phyloP scores from a whole-genome alignment of 352 stramenopile genomes.

The Phytophthora hibernalis region DNA sequence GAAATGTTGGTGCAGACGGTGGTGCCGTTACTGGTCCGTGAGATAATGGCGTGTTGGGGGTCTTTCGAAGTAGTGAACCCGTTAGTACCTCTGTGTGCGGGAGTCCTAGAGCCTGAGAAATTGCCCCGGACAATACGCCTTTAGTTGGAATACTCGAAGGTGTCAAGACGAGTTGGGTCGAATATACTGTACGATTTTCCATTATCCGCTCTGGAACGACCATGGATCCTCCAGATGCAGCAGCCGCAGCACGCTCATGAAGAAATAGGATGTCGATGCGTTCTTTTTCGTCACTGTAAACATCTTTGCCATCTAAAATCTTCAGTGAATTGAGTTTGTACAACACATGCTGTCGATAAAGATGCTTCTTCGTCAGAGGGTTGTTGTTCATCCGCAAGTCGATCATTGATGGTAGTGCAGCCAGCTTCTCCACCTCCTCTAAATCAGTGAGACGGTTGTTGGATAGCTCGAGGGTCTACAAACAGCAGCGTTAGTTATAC shows the following conservation, averaged over 20 bases:
- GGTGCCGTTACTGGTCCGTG: slow-evolving; percentile 30
- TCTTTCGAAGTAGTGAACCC: slow-evolving; percentile 58
- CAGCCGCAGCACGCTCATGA: slow-evolving; percentile 61
- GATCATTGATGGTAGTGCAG: slow-evolving; percentile 57
- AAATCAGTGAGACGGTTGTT: slow-evolving; percentile 83
- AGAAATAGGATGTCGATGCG: slow-evolving; percentile 72
- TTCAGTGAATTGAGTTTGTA: slow-evolving; percentile 64
- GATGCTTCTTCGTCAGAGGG: slow-evolving; percentile 80
- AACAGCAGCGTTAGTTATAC: slow-evolving; percentile 6
- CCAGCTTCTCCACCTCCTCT: slow-evolving; percentile 83
- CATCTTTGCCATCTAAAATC: slow-evolving; percentile 71
- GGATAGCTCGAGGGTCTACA: slow-evolving; percentile 72
- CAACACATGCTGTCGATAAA: slow-evolving; percentile 79
- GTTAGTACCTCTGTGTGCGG: slow-evolving; percentile 47
- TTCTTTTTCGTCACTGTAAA: slow-evolving; percentile 81
- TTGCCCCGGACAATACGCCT: slow-evolving; percentile 2
- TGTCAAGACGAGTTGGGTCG: slow-evolving; percentile 42
- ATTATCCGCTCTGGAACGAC: slow-evolving; percentile 25
- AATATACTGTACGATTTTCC: slow-evolving; percentile 26
- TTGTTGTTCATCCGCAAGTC: slow-evolving; percentile 79
- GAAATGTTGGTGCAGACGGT: slow-evolving; percentile 35
- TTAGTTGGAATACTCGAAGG: slow-evolving; percentile 61
- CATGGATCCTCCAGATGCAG: slow-evolving; percentile 22
- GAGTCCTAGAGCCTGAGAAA: slow-evolving; percentile 35
- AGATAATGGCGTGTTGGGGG: slow-evolving; percentile 22